Conservation (phyloP, 78 protist genomes). For the Bodo saltans region DNA sequence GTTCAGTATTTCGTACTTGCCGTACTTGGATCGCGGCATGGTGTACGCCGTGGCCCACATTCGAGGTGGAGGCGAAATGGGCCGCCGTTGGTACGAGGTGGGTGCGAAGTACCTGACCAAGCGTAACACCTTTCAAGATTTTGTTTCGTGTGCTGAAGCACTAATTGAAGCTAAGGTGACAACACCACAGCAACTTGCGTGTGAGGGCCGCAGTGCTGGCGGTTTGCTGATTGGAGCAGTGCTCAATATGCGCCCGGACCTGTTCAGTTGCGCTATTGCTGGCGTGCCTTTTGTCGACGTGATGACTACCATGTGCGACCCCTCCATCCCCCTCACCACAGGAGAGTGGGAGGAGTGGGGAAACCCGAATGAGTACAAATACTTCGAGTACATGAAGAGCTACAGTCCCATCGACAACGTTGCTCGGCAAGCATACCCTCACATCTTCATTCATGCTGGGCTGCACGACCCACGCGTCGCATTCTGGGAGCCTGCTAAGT, state of each 20-base stretch:
- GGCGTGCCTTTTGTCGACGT: conserved; percentile 50
- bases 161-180: conserved; percentile 2
- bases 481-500: conserved; percentile 12
- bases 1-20: background rate
- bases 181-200: background rate
- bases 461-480: conserved; percentile 32
- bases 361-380: conserved; percentile 34
- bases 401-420: conserved; percentile 28
- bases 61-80: conserved; percentile 37
- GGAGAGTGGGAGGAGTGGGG: conserved; percentile 82
- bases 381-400: conserved; percentile 39
- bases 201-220: conserved; percentile 24
- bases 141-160: conserved; percentile 24
- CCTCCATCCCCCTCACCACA: conserved; percentile 54
- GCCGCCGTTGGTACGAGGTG: conserved; percentile 1
- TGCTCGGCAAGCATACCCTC: background rate
- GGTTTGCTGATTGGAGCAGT: conserved; percentile 27
- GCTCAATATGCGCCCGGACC: conserved; percentile 23
- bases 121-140: conserved; percentile 18
- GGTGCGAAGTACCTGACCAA: background rate
- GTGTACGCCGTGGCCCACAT: conserved; percentile 1
- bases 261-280: background rate
- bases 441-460: background rate
- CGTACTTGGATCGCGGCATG: conserved; percentile 15
- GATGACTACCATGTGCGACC: conserved; percentile 56